phyloP scores from a whole-genome alignment of 2,329 filamentous ascomycete species.

The Cyphellophora attinorum region DNA sequence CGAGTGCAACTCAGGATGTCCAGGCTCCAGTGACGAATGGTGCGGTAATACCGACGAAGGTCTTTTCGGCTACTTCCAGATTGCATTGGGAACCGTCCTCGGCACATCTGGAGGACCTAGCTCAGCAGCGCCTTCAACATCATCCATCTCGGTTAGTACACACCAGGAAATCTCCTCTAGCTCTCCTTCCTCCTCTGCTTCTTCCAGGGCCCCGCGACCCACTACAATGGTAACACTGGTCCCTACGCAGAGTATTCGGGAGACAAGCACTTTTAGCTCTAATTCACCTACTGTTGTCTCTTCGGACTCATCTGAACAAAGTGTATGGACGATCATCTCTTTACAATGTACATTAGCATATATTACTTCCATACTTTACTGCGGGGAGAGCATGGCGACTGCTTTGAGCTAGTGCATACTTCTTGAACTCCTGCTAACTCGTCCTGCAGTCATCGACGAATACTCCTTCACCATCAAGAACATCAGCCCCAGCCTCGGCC shows the following conservation, averaged over 20 bases:
- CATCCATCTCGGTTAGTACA: slow-evolving; percentile 20
- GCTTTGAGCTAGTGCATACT: neutral
- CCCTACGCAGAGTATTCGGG: slow-evolving; percentile 15
- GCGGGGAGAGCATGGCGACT: too few relatives aligned
- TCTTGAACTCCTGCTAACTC: neutral
- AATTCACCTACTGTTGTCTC: slow-evolving; percentile 8
- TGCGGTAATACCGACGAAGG: slow-evolving; percentile 31
- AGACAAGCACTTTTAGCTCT: slow-evolving; percentile 11
- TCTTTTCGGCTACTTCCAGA: slow-evolving; percentile 34
- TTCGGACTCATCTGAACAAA: slow-evolving; percentile 4
- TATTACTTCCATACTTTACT: too few relatives aligned
- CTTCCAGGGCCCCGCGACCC: slow-evolving; percentile 5
- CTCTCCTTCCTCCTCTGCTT: slow-evolving; percentile 9
- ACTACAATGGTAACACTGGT: slow-evolving; percentile 12
- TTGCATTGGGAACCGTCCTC: slow-evolving; percentile 17
- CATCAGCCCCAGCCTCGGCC: neutral
- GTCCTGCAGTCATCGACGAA: slow-evolving; percentile 2
- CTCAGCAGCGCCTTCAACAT: slow-evolving; percentile 1
- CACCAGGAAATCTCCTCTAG: slow-evolving; percentile 6
- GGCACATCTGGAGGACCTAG: slow-evolving; percentile 14
- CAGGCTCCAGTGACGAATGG: slow-evolving; percentile 36
- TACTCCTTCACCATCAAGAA: neutral
- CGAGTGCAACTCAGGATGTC: slow-evolving; percentile 31
- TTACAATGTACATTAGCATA: slow-evolving; percentile 2
- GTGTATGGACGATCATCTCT: slow-evolving; percentile 13